A percentile compares a stretch with the other conserved stretches of the same genome.
These are phyloP conservation scores for Plasmodium gonderi DNA, from an alignment of 169 alveolate genomes.

Conservation along the genomic window DNA sequence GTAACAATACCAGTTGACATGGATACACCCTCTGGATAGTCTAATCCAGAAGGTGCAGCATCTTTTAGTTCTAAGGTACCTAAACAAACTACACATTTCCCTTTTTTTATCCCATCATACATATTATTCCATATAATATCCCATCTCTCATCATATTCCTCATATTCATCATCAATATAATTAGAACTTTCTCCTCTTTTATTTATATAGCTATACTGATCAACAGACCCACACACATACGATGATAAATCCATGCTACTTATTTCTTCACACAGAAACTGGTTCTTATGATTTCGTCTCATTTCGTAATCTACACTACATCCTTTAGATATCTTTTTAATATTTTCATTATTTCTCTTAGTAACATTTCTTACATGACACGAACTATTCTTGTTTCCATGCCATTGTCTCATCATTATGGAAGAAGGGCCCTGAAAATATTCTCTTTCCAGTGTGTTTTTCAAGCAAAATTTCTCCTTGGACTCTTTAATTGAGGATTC, in stretches of 20 bases:
- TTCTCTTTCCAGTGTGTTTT: background rate
- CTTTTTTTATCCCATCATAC: constrained; percentile 82
- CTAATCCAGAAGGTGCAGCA: constrained; percentile 82
- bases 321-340: background rate
- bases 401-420: too few relatives aligned
- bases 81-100: constrained; percentile 86
- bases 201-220: constrained; percentile 37
- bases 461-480: background rate
- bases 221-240: constrained; percentile 35
- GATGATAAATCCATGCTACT: constrained; percentile 53
- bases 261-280: constrained; percentile 18
- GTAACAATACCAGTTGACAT: constrained; percentile 87
- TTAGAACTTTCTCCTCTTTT: constrained; percentile 1
- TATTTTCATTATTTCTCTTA: background rate
- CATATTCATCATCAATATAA: background rate
- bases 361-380: background rate
- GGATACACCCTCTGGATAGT: constrained; percentile 86
- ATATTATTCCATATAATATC: constrained; percentile 80
- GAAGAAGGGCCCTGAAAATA: background rate
- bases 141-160: constrained; percentile 70
- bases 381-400: background rate
- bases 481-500: too few relatives aligned
- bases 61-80: constrained; percentile 86
- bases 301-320: constrained; percentile 4
- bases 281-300: background rate